Conservation (phyloP, 1,139 yeast species). For the Protomyces macrosporus region DNA sequence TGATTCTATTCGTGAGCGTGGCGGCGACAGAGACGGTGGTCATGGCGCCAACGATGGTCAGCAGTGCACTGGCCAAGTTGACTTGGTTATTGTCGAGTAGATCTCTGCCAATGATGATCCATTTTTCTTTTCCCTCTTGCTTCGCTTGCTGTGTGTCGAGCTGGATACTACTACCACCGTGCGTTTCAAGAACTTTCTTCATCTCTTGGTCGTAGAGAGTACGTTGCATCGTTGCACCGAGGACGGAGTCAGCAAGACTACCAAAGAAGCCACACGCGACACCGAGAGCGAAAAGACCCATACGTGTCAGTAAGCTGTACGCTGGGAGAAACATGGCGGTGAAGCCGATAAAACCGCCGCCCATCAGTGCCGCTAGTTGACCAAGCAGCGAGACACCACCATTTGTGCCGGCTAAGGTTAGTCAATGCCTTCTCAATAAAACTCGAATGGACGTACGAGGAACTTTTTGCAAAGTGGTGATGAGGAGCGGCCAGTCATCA, state of each 20-base stretch:
- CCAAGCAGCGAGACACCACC: constrained; percentile 48
- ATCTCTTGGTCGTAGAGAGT: constrained; percentile 40
- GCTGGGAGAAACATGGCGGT: constrained; percentile 32
- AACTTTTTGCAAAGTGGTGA: constrained; percentile 44
- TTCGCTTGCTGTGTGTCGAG: background rate
- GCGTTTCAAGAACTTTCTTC: constrained; percentile 44
- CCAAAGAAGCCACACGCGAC: constrained; percentile 43
- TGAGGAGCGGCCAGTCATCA: constrained; percentile 40
- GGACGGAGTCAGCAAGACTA: constrained; percentile 44
- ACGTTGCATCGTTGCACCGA: constrained; percentile 46
- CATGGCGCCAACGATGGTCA: constrained; percentile 38
- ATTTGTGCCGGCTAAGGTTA: constrained; percentile 42
- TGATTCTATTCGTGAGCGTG: constrained; percentile 27
- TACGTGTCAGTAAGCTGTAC: constrained; percentile 27
- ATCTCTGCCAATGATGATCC: constrained; percentile 26
- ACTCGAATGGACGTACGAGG: constrained; percentile 36
- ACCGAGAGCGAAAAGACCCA: constrained; percentile 36
- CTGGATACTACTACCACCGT: constrained; percentile 40
- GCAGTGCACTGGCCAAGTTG: constrained; percentile 41
- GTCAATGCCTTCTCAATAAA: background rate
- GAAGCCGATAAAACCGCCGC: constrained; percentile 42
- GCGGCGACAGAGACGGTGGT: constrained; percentile 10
- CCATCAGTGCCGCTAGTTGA: constrained; percentile 41
- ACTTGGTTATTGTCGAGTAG: constrained; percentile 45
- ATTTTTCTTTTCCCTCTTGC: background rate